Base-by-base conservation (phyloP, 805 yeast species). In the Deakozyma indianensis region DNA sequence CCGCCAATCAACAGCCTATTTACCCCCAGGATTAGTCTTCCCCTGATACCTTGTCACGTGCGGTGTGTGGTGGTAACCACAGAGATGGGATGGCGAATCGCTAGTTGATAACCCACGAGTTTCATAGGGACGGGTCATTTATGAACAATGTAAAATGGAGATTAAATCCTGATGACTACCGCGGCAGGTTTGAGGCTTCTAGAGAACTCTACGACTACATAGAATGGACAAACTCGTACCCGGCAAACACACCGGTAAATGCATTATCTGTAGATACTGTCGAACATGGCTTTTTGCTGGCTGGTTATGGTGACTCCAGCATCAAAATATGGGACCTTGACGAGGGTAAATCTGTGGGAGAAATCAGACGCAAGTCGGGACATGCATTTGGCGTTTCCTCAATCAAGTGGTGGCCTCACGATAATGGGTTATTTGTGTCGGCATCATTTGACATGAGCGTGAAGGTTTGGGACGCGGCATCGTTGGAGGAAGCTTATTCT, bases 341-440 rank as follows among this genome's bases (percentile, higher is more conserved):
- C 52, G 16, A 53, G 50, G 24, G 41, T 24, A 43, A 43, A 45
- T 53, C 43, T 38, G 27, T 49, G 4, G 52, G 50, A 15, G 23
- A 43, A 15, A 45, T 56, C 14, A 48, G 51, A 18, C 48, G 62
- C 22, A 51, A 52, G 44, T 49, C 51, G 23, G 74, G 70, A 0
- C 96, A 88, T 56, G 59, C 64, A 18, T 85, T 70, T 58, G 95
- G 95, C 0, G 69, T 88, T 0, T 82, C 94, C 0, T 63, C 74
- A 15, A 66, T 84, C 0, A 68, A 71, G 53, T 88, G 96, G 96
- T 90, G 95, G 90, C 87, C 92, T 0, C 65, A 66, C 41, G 96
- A 88, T 60, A 76, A 79, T 27, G 96, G 95, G 1, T 70, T 88
- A 78, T 87, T 86, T 64, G 69, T 86, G 18, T 73, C 86, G 2